These are phyloP conservation scores for Cercospora berteroae DNA, from an alignment of 2,329 filamentous ascomycete species.

Conservation along the genomic window DNA sequence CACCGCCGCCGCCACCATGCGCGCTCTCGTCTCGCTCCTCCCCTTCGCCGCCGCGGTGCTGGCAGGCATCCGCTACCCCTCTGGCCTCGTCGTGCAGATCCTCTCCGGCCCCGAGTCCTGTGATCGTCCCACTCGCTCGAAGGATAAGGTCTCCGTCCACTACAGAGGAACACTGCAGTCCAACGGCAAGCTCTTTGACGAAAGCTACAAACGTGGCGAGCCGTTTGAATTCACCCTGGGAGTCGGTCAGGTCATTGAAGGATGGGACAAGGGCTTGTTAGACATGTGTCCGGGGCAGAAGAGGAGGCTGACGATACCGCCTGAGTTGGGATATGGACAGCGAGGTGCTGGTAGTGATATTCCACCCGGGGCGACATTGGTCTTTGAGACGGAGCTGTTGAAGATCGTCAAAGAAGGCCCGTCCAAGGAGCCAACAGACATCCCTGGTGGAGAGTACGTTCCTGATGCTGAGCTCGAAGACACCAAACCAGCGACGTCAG, in stretches of 20 bases:
- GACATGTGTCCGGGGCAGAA: conserved; percentile 97
- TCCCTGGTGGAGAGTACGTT: conserved; percentile 6
- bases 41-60: conserved; percentile 12
- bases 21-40: conserved; percentile 25
- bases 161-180: conserved; percentile 51
- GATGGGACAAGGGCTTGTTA: conserved; percentile 86
- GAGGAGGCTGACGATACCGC: conserved; percentile 83
- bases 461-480: neutral
- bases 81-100: conserved; percentile 41
- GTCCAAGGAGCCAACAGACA: conserved; percentile 4
- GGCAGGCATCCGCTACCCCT: conserved; percentile 18
- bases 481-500: neutral
- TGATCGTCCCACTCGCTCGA: conserved; percentile 45
- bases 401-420: conserved; percentile 63
- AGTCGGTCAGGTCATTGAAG: conserved; percentile 80
- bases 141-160: conserved; percentile 50
- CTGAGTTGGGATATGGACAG: conserved; percentile 77
- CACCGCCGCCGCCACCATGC: conserved; percentile 22
- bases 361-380: conserved; percentile 73
- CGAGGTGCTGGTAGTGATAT: conserved; percentile 67
- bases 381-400: conserved; percentile 90
- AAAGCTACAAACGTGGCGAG: conserved; percentile 70
- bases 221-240: conserved; percentile 82
- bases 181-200: conserved; percentile 78
- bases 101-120: conserved; percentile 43